Evolutionary conservation across 2,329 filamentous ascomycete genomes (phyloP).

Genomic region (Coniochaeta ligniaria): DNA sequence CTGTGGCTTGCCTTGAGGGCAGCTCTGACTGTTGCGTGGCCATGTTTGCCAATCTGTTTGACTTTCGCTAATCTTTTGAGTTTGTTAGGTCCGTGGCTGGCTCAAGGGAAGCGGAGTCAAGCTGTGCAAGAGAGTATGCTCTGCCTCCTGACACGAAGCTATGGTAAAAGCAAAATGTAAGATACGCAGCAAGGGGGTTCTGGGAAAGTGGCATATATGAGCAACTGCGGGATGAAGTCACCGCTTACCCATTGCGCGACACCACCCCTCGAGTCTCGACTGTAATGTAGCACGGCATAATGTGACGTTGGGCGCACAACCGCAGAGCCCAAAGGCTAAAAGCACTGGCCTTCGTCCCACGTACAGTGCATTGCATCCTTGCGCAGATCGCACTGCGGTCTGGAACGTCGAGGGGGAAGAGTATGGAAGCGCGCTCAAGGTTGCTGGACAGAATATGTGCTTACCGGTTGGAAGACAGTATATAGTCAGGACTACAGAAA

Average conservation of each 20-base stretch:
- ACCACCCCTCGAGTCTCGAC: not conserved
- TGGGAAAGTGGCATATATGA: not conserved
- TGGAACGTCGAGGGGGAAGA: too few species aligned
- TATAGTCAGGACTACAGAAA: not conserved
- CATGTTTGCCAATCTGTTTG: not conserved
- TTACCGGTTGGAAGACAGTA: not conserved
- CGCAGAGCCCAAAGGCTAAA: not conserved
- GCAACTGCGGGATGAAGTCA: not conserved
- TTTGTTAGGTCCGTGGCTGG: not conserved
- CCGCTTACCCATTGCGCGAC: not conserved
- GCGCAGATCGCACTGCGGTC: not conserved
- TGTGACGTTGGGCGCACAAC: not conserved
- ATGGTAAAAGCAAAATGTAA: not conserved
- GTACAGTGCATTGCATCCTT: not conserved
- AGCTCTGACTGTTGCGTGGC: conserved; percentile 16
- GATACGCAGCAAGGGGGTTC: not conserved
- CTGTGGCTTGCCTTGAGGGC: conserved; percentile 40
- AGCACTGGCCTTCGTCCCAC: too few species aligned
- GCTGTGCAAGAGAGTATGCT: not conserved
- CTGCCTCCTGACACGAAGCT: not conserved
- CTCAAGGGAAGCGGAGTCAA: not conserved
- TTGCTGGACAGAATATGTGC: not conserved
- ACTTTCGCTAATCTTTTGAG: not conserved
- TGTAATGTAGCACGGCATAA: not conserved
- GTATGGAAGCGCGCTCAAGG: not conserved